A percentile compares a stretch with the other conserved stretches of the same genome.
phyloP scores from a whole-genome alignment of 192 early-diverging fungal genomes.

The Coemansia sp. region DNA sequence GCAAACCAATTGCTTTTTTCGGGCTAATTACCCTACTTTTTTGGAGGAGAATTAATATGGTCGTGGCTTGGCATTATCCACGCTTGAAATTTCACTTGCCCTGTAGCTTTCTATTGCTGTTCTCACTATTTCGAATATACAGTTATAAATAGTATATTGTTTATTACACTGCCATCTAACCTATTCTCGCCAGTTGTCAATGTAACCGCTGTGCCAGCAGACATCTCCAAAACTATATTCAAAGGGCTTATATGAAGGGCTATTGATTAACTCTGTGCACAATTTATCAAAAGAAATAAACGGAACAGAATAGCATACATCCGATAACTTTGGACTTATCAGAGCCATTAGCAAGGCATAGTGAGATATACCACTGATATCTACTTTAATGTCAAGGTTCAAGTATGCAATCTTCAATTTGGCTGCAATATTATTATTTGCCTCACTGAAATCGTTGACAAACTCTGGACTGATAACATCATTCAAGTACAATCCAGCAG shows the following conservation, averaged over 20 bases:
- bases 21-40: too few relatives aligned
- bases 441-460: neutral
- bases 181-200: too few relatives aligned
- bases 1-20: too few relatives aligned
- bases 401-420: neutral
- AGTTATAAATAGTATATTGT: too few relatives aligned
- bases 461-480: neutral
- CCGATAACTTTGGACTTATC: neutral
- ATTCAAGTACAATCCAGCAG: neutral
- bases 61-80: too few relatives aligned
- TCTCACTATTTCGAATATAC: too few relatives aligned
- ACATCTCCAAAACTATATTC: neutral
- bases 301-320: neutral
- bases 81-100: too few relatives aligned
- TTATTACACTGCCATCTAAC: too few relatives aligned
- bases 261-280: neutral
- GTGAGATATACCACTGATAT: neutral
- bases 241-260: neutral
- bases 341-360: neutral
- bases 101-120: too few relatives aligned
- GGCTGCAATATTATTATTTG: neutral
- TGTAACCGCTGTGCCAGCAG: neutral
- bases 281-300: neutral
- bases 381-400: too few relatives aligned
- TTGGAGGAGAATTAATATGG: too few relatives aligned